A percentile compares a stretch with the other conserved stretches of the same genome.
These are phyloP conservation scores for Pestalotiopsis sp. DNA, from an alignment of 2,329 filamentous ascomycete genomes.

Conservation along the genomic window DNA sequence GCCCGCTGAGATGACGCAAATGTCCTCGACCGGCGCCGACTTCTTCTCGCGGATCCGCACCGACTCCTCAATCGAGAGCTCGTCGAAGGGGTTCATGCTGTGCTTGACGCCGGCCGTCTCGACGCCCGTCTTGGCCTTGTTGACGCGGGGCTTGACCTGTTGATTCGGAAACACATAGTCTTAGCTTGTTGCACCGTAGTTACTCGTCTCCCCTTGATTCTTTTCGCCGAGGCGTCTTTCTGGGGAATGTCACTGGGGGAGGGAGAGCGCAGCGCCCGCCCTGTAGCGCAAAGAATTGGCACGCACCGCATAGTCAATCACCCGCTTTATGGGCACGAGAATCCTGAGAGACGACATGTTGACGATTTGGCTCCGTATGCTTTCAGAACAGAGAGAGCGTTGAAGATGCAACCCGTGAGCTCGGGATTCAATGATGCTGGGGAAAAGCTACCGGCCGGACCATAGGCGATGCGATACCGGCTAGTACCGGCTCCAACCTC, in stretches of 20 bases:
- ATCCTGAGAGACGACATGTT: conserved; percentile 70
- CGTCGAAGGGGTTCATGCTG: conserved; percentile 99
- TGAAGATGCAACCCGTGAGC: conserved; percentile 2
- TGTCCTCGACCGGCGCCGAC: conserved; percentile 78
- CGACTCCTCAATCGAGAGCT: conserved; percentile 95
- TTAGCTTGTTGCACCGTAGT: conserved; percentile 3
- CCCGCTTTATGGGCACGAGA: conserved; percentile 80
- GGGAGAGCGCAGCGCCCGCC: not conserved
- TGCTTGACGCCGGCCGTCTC: conserved; percentile 94
- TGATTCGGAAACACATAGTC: not conserved
- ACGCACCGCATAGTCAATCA: conserved; percentile 83
- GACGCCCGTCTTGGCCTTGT: conserved; percentile 79
- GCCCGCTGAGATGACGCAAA: conserved; percentile 86
- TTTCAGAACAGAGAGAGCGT: not conserved
- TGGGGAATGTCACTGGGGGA: not conserved
- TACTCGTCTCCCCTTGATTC: not conserved
- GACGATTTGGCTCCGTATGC: conserved; percentile 17
- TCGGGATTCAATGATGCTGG: conserved; percentile 29
- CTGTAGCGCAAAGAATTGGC: conserved; percentile 10
- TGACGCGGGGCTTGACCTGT: conserved; percentile 70
- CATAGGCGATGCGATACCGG: conserved; percentile 32
- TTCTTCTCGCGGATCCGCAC: conserved; percentile 92
- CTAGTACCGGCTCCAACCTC: conserved; percentile 15
- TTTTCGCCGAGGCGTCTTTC: not conserved
- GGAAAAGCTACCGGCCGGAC: conserved; percentile 19